Evolutionary conservation across 257 asterid genomes (phyloP), one percentile per base, ranked within the genome.

Genomic region (Solanum sejunctum): DNA sequence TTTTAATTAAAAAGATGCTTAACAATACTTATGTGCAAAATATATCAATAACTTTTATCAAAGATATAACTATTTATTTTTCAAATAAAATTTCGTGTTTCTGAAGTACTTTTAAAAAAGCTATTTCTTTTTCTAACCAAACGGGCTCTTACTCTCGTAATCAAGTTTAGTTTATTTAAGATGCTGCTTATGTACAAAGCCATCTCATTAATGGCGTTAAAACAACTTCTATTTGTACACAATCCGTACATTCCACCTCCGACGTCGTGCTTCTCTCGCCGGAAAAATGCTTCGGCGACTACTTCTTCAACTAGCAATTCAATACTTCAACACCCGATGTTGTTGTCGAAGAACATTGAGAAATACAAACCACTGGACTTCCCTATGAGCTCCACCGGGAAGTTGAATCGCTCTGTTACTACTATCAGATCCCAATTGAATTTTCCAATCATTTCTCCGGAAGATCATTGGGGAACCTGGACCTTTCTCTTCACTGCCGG

Each of bases 381-480:
- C 58, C 82, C 86, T 13, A 83, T 28, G 82, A 69, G 81, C 84
- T 72, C 88, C 86, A 86, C 21, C 12, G 36, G 64, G 18, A 86
- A 81, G 60, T 81, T 58, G 47, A 51, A 81, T 28, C 86, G 90
- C 13, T 81, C 72, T n/a, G 85, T 83, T 2, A 52, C 85, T 8
- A 82, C 83, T 7, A 36, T 87, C 69, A 90, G 89, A 52, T 90
- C 98, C 2, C 94, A 92, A 26, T 86, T 94, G 84, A 94, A 66
- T 83, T 91, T 90, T 82, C 97, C 99, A 0, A 86, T 96, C 54
- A 94, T 96, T 86, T 94, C 98, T 60, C 94, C 98, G 0, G 95
- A 93, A 60, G 99, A 96, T 87, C 98, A 94, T 23, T 96, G 99
- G 99, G 99, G 96, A 88, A 93, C 93, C 26, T 96, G 98, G 99